Conservation (phyloP, 2,329 filamentous ascomycete genomes). For the Pseudonectria foliicola region DNA sequence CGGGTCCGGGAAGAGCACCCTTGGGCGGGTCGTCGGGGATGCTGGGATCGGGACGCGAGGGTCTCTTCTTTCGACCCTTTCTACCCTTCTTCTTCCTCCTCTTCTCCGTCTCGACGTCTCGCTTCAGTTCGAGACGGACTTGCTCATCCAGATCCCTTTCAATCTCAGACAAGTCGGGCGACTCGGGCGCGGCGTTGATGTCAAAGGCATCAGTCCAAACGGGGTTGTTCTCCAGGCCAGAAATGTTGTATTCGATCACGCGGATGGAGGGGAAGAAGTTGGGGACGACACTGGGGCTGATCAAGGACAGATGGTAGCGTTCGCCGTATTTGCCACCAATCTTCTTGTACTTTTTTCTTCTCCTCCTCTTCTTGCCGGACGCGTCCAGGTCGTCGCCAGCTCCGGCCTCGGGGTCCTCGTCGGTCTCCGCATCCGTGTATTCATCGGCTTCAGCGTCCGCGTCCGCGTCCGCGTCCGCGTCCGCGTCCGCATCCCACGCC, state of each 20-base stretch:
- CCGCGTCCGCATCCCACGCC: conserved; percentile 10
- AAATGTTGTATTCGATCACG: conserved; percentile 93
- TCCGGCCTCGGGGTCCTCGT: conserved; percentile 14
- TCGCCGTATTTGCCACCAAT: conserved; percentile 80
- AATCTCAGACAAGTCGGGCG: conserved; percentile 3
- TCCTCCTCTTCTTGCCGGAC: conserved; percentile 18
- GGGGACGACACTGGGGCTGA: conserved; percentile 82
- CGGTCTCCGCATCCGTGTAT: conserved; percentile 8
- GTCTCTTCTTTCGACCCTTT: conserved; percentile 41
- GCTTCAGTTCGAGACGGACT: conserved; percentile 19
- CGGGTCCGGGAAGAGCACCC: conserved; percentile 71
- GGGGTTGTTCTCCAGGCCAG: conserved; percentile 55
- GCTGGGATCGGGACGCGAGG: conserved; percentile 52
- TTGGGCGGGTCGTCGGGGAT: conserved; percentile 68
- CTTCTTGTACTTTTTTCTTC: conserved; percentile 37
- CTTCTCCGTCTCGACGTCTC: conserved; percentile 18
- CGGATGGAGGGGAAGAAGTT: conserved; percentile 86
- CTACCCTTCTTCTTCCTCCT: conserved; percentile 35
- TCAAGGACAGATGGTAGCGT: conserved; percentile 72
- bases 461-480: conserved; percentile 10
- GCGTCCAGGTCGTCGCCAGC: conserved; percentile 15
- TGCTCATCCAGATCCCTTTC: conserved; percentile 26
- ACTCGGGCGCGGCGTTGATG: conserved; percentile 2
- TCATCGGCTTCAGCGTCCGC: conserved; percentile 16
- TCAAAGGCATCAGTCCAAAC: conserved; percentile 37